Evolutionary conservation across 768 basidiomycete species (phyloP), one percentile per base, ranked within the genome.

Genomic region (Steccherinum ochraceum): DNA sequence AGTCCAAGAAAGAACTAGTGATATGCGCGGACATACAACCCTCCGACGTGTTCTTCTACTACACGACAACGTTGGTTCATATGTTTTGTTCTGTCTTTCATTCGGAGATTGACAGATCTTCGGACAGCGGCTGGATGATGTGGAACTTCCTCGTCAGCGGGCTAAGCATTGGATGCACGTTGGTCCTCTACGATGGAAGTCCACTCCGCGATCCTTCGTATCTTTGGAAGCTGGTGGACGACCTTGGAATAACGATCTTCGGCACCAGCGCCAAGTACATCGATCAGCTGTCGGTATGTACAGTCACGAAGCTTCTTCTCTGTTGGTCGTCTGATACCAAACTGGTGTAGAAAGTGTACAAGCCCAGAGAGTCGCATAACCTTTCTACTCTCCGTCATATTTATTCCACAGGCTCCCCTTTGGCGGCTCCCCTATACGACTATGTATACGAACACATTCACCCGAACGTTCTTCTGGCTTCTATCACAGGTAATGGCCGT

Each of bases 231-330:
- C 71, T 88, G 26, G 79, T 83, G 16, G 84, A 87, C 61, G 69
- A 78, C 18, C 70, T 86, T 40, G 78, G 79, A 12, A 84, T 93
- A 54, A 84, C 84, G 27, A 77, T 89, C 53, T 88, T 89, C 67
- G 89, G 89, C 18, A 89, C 87, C 16, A 85, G 85, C 63, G 89
- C 89, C 20, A 90, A 90, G 65, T 90, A 87, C 63, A 74, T 93
- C 45, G 86, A 90, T 62, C 79, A 84, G 48, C 79, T 89, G 48
- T 80, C 85, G 61, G 86, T 86, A 69, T 50, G 70, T 66, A 27
- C 47, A 39, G 7, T 35, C 30, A 16, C 7, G 30, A 35, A 35
- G 30, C 30, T 35, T 35, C 30, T 35, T 35, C 30, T 35, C 16
- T 16, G 30, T 35, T 7, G 30, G 30, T n/a, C n/a, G n/a, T n/a